These are phyloP conservation scores for Trichoderma koningii DNA, from an alignment of 2,329 filamentous ascomycete species.

Conservation along the genomic window DNA sequence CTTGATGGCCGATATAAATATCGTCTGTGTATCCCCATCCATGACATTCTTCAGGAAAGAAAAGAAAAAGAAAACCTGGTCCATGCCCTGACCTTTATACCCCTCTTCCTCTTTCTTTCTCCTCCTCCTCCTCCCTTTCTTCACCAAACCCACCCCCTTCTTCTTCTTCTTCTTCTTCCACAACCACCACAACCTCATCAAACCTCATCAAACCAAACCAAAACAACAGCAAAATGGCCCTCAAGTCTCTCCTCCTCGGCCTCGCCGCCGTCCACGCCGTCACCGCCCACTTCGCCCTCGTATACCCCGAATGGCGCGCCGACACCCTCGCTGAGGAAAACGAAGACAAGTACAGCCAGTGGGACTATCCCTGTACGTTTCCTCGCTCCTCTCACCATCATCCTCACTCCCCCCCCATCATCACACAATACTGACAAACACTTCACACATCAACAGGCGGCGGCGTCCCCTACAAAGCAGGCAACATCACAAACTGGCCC, in stretches of 20 bases:
- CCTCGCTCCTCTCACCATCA: too few species aligned
- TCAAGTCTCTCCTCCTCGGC: slow-evolving; percentile 38
- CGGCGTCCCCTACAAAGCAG: slow-evolving; percentile 47
- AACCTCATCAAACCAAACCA: too few species aligned
- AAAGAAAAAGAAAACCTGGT: too few species aligned
- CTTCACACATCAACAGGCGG: slow-evolving; percentile 43
- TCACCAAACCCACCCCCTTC: not conserved
- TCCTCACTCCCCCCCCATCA: not conserved
- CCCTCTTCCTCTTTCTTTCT: not conserved
- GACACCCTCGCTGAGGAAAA: slow-evolving; percentile 47
- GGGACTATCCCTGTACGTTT: slow-evolving; percentile 53
- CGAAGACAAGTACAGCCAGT: slow-evolving; percentile 50
- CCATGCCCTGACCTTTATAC: not conserved
- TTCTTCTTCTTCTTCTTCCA: not conserved
- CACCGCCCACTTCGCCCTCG: slow-evolving; percentile 52
- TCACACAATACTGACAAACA: not conserved
- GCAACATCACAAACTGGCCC: slow-evolving; percentile 57
- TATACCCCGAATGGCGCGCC: slow-evolving; percentile 52
- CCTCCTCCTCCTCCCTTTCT: not conserved
- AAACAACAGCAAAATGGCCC: not conserved
- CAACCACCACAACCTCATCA: not conserved
- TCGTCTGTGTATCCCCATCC: too few species aligned
- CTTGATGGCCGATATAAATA: too few species aligned
- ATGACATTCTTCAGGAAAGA: too few species aligned
- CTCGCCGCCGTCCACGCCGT: slow-evolving; percentile 43